phyloP scores from a whole-genome alignment of 768 basidiomycete genomes.

The Lentinula raphanica region DNA sequence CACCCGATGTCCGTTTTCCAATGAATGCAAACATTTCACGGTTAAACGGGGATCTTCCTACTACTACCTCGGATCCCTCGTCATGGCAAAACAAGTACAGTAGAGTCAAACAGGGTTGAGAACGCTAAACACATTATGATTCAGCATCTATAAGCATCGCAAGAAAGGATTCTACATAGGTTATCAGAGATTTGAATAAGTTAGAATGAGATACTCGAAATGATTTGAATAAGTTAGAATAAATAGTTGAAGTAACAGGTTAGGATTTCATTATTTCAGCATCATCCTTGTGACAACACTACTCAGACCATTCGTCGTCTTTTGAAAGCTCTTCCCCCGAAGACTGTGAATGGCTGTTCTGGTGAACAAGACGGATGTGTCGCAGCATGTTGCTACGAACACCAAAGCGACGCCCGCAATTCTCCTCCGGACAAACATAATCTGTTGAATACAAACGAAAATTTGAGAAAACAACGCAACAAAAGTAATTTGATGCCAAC shows the following conservation, averaged over 20 bases:
- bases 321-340: constrained; percentile 9
- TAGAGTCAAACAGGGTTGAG: no score
- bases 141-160: not conserved
- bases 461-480: constrained; percentile 8
- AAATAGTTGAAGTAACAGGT: no score
- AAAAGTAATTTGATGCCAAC: constrained; percentile 27
- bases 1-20: not conserved
- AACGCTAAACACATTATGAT: no score
- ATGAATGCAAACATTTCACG: not conserved
- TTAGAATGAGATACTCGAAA: not conserved
- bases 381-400: constrained; percentile 60
- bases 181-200: not conserved
- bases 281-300: no score
- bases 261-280: no score
- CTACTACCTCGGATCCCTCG: not conserved
- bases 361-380: constrained; percentile 48
- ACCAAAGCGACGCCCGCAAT: constrained; percentile 52
- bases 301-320: constrained; percentile 10
- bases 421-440: constrained; percentile 45
- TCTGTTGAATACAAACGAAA: constrained; percentile 27
- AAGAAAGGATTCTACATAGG: not conserved
- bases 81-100: not conserved
- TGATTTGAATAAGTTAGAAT: constrained; percentile 5
- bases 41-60: not conserved
- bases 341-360: constrained; percentile 9